Base-by-base conservation (phyloP, 2,329 filamentous ascomycete species). In the Triangularia verruculosa region DNA sequence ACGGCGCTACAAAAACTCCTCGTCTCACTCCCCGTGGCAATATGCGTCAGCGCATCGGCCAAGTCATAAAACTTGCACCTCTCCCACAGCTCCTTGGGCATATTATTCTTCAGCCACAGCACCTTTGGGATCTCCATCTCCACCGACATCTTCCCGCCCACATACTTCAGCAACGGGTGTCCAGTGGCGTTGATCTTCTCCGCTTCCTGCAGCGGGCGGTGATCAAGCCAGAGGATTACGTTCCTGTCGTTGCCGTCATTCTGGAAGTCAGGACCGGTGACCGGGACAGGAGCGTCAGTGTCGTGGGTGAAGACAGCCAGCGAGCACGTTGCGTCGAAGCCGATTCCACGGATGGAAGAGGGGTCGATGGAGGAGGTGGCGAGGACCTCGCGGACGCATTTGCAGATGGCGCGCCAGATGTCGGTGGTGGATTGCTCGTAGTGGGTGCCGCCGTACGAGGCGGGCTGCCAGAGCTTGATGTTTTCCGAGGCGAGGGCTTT, bases 61-160 rank as follows among this genome's bases (percentile, higher is more conserved):
- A 99, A 79, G 74, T 99, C 95, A 77, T 97, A 99, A 75, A 99
- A 99, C 78, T 97, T 97, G 87, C 93, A 97, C 66, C 89, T 88
- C 62, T 89, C 88, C 72, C 98, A 99, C 15, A 95, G 82, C 72
- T 97, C 91, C 61, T 90, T 84, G 2, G 95, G 90, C 95, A 99
- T 98, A 79, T 98, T 86, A 78, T 97, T 97, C 84, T 98, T 98
- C 74, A 99, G 84, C 95, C 95, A 99, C 63, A 98, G 83, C 1
- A 97, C 92, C 80, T 99, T 99, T 68, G 95, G 95, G 62, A 99
- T 96, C 77, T 99, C 95, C 95, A 99, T 99, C 82, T 99, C 95
- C 69, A 97, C 94, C 75, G 92, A 97, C 95, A 99, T 99, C 75
- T 90, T 94, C 67, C 95, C 95, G 70, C 95, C 95, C 17, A 99